Evolutionary conservation across 257 asterid genomes (phyloP).

Genomic region (Solanum sitiens): DNA sequence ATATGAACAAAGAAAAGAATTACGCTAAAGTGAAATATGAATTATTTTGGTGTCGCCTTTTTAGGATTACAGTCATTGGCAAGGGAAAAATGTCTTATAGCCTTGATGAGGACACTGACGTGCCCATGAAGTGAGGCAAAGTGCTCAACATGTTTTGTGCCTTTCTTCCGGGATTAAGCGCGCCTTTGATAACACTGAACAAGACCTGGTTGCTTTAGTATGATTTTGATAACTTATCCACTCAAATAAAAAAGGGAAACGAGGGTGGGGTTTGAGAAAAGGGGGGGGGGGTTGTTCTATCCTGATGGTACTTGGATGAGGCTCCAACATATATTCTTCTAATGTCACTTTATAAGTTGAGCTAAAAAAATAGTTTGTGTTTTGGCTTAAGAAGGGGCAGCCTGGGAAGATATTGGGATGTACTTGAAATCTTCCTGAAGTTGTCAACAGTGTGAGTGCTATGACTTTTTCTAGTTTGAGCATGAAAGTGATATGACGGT

Average conservation of each 20-base stretch:
- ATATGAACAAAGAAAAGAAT: neutral
- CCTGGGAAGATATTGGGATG: neutral
- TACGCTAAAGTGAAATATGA: neutral
- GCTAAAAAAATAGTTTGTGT: neutral
- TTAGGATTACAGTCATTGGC: neutral
- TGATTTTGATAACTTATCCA: neutral
- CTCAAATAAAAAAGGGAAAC: neutral
- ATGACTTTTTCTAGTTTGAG: neutral
- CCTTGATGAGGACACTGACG: neutral
- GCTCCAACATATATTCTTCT: neutral
- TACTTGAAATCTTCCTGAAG: neutral
- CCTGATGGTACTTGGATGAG: neutral
- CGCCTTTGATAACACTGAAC: neutral
- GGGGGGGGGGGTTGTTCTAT: neutral
- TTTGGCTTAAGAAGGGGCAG: neutral
- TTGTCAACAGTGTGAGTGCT: neutral
- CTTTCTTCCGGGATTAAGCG: neutral
- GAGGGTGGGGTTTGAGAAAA: neutral
- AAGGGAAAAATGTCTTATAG: neutral
- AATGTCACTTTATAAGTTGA: neutral
- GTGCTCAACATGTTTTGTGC: neutral
- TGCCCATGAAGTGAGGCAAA: neutral
- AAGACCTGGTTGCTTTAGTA: neutral
- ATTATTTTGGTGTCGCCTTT: neutral
- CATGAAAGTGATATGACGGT: neutral